These are phyloP conservation scores for Platanthera guangdongensis DNA, from an alignment of 106 monocot species.

Conservation along the genomic window DNA sequence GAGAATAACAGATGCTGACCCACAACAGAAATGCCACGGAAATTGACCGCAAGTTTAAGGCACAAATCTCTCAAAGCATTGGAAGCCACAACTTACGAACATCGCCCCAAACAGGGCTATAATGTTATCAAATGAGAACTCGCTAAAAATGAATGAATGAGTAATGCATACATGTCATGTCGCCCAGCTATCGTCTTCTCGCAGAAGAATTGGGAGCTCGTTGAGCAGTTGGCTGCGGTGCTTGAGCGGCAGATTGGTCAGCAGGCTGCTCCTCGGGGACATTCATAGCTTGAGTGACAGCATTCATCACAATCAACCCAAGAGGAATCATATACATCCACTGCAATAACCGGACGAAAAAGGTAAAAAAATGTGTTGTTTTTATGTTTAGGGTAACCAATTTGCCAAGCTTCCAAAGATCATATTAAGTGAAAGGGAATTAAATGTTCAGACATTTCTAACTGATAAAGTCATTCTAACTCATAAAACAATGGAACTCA, in stretches of 20 bases:
- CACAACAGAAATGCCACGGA: too few species aligned
- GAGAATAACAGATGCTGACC: too few species aligned
- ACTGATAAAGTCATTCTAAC: neutral
- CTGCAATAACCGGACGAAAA: slow-evolving; percentile 27
- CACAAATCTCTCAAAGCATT: too few species aligned
- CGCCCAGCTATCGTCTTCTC: slow-evolving; percentile 44
- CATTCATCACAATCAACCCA: slow-evolving; percentile 78
- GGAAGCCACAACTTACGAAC: too few species aligned
- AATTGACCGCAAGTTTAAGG: too few species aligned
- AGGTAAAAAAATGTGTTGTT: neutral
- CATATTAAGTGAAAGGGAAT: neutral
- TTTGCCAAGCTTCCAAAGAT: neutral
- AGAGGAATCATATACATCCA: slow-evolving; percentile 97
- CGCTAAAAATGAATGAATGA: neutral
- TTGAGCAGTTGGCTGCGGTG: slow-evolving; percentile 42
- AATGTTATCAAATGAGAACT: neutral
- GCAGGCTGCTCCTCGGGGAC: slow-evolving; percentile 55
- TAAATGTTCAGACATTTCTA: neutral
- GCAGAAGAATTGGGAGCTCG: slow-evolving; percentile 52
- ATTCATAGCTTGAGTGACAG: slow-evolving; percentile 74
- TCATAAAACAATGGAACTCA: slow-evolving; percentile 23
- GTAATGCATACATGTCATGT: neutral
- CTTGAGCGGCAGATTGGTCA: slow-evolving; percentile 32
- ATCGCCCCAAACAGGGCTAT: too few species aligned
- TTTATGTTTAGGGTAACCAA: neutral